Evolutionary conservation across 2,329 filamentous ascomycete species (phyloP), one percentile per base, ranked within the genome.

Genomic region (Xylaria sp.): DNA sequence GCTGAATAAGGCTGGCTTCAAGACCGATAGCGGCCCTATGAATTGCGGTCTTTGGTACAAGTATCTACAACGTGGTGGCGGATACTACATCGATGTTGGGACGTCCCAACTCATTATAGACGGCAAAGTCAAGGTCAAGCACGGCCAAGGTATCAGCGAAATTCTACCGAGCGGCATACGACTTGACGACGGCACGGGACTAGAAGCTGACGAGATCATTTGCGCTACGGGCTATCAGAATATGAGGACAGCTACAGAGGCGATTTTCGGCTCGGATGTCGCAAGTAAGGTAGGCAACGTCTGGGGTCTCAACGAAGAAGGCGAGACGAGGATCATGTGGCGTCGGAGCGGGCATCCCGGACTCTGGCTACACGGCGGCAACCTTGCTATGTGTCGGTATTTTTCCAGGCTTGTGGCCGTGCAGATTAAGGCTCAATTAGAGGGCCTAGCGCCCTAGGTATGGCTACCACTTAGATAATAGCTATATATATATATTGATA

Each of bases 361-460:
- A 0, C 88, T 92, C 67, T 92, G 89, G 89, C 88, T 88, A 70
- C 88, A 90, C 70, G 89, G 88, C 0, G 89, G 90, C 0, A 91
- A 90, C 69, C 74, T 92, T 45, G 88, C 88, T 0, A 77, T 91
- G 60, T 90, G 87, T 66, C 82, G 89, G 17, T 88, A 87, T 51
- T 91, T 84, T 71, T 91, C 89, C 0, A 84, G 82, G 53, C 61
- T 86, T 1, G 64, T 88, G 67, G 86, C 85, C 0, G 69, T 88
- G 60, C 85, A 87, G 77, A 86, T 88, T 56, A 84, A 85, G 75
- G 85, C 78, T 0, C 77, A 75, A 64, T 67, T 82, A 4, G 78
- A 79, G 58, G 78, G 79, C 11, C 7, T 69, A 53, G 42, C 65
- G 14, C n/a, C 62, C 4, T 69, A 34, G 69, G 54, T 36, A 34